Base-by-base conservation (phyloP, 208 protist genomes). In the Angomonas deanei region DNA sequence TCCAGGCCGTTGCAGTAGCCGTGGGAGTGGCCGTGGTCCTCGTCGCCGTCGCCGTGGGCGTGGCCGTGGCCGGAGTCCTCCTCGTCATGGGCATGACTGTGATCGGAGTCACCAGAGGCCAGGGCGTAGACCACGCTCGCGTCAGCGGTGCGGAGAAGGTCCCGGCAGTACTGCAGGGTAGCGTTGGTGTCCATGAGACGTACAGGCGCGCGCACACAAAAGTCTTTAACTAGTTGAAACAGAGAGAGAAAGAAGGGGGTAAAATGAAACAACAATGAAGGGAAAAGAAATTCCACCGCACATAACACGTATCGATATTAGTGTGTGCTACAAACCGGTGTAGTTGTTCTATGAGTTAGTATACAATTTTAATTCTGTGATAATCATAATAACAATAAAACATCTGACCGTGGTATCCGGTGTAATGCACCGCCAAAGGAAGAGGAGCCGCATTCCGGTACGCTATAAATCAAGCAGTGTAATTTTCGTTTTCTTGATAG, bases 261-360 rank as follows among this genome's bases (percentile, higher is more conserved):
- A 54, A 47, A 68, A 34, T 47, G 46, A 50, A 46, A 2, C 31
- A 17, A 47, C 19, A n/a, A 62, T 59, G 47, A 32, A 76, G 50
- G 19, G 34, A 59, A 33, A 59, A 50, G 4, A 30, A 30, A 33
- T 57, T 11, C 24, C 30, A 42, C 36, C 36, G 36, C 36, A 42
- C 8, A 42, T 42, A 42, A 42, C 11, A 42, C 8, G n/a, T n/a
- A n/a, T n/a, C n/a, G n/a, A n/a, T n/a, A n/a, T n/a, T n/a, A n/a
- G n/a, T n/a, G n/a, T n/a, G n/a, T n/a, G n/a, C n/a, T n/a, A n/a
- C n/a, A n/a, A n/a, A n/a, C n/a, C n/a, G n/a, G n/a, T n/a, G n/a
- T n/a, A n/a, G n/a, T n/a, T n/a, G n/a, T n/a, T n/a, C n/a, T n/a
- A n/a, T n/a, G n/a, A n/a, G n/a, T n/a, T n/a, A n/a, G n/a, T n/a